phyloP scores from a whole-genome alignment of 768 basidiomycete genomes.

The Megacollybia marginata region DNA sequence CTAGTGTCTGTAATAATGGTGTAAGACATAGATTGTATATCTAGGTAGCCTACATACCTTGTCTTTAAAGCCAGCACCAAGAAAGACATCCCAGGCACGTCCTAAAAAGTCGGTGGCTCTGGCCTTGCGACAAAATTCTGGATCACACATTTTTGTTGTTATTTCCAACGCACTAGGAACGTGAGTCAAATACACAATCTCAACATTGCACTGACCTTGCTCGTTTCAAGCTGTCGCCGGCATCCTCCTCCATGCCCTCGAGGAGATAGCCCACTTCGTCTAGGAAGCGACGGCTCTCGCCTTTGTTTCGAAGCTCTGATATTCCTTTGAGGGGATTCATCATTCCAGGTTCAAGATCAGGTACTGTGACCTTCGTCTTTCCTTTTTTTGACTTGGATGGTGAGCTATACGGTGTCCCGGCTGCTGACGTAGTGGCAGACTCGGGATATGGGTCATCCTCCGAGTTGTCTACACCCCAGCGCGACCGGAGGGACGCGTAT shows the following conservation, averaged over 20 bases:
- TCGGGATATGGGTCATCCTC: slow-evolving; percentile 58
- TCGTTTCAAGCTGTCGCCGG: slow-evolving; percentile 49
- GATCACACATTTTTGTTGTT: slow-evolving; percentile 62
- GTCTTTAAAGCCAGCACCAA: slow-evolving; percentile 47
- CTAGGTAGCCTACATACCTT: slow-evolving; percentile 33
- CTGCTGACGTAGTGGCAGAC: slow-evolving; percentile 24
- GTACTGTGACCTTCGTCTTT: slow-evolving; percentile 15
- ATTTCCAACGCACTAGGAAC: slow-evolving; percentile 64
- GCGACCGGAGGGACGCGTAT: slow-evolving; percentile 62
- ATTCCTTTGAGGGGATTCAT: slow-evolving; percentile 76
- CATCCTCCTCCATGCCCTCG: slow-evolving; percentile 60
- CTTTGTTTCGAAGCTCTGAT: slow-evolving; percentile 73
- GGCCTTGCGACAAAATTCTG: slow-evolving; percentile 72
- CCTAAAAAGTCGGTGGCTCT: slow-evolving; percentile 68
- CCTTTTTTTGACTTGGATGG: slow-evolving; percentile 31
- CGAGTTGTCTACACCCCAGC: slow-evolving; percentile 77
- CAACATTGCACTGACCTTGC: slow-evolving; percentile 43
- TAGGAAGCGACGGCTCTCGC: slow-evolving; percentile 71
- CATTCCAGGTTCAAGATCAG: slow-evolving; percentile 42
- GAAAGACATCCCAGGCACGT: slow-evolving; percentile 62
- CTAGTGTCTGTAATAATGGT: slow-evolving; percentile 42
- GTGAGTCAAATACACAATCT: neutral
- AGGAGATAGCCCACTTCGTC: slow-evolving; percentile 84
- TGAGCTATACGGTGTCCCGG: slow-evolving; percentile 26
- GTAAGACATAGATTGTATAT: neutral